Percentiles rank a stretch among this genome's conserved stretches.
These are phyloP conservation scores for Sutorius australiensis DNA, from an alignment of 768 basidiomycete species.

Conservation along the genomic window DNA sequence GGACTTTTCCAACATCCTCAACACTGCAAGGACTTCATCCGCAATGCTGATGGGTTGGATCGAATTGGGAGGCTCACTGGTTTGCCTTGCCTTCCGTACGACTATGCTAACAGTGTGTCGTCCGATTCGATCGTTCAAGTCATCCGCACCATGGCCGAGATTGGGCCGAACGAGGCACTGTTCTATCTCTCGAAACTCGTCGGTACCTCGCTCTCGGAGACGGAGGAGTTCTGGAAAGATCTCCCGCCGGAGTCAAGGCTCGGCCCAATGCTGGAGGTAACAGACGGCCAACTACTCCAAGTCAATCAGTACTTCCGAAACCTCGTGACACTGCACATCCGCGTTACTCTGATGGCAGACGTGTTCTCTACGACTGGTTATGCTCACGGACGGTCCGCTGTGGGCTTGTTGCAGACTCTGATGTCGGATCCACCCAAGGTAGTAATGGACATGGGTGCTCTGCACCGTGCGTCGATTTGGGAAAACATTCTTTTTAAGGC, in stretches of 20 bases:
- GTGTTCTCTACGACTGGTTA: slow-evolving; percentile 82
- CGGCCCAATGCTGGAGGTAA: slow-evolving; percentile 52
- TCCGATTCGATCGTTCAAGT: slow-evolving; percentile 88
- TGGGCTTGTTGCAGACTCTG: slow-evolving; percentile 69
- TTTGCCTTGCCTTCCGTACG: slow-evolving; percentile 84
- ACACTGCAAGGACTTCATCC: slow-evolving; percentile 88
- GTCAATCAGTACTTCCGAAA: slow-evolving; percentile 66
- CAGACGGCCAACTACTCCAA: slow-evolving; percentile 44
- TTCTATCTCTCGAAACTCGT: slow-evolving; percentile 67
- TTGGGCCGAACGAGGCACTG: slow-evolving; percentile 73
- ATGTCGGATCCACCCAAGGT: slow-evolving; percentile 62
- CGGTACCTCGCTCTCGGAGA: slow-evolving; percentile 62
- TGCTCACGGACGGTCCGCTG: slow-evolving; percentile 73
- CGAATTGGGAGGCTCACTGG: slow-evolving; percentile 73
- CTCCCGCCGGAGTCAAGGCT: slow-evolving; percentile 57
- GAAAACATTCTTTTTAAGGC: slow-evolving; percentile 79
- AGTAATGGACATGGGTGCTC: slow-evolving; percentile 65
- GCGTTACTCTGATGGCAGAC: slow-evolving; percentile 80
- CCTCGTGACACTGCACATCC: slow-evolving; percentile 72
- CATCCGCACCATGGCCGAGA: slow-evolving; percentile 85
- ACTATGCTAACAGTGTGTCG: slow-evolving; percentile 79
- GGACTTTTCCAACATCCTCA: slow-evolving; percentile 90
- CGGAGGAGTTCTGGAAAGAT: slow-evolving; percentile 65
- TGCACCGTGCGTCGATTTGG: slow-evolving; percentile 83
- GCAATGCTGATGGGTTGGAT: slow-evolving; percentile 66